Base-by-base conservation (phyloP, 768 basidiomycete genomes). In the Lentinula lateritia region DNA sequence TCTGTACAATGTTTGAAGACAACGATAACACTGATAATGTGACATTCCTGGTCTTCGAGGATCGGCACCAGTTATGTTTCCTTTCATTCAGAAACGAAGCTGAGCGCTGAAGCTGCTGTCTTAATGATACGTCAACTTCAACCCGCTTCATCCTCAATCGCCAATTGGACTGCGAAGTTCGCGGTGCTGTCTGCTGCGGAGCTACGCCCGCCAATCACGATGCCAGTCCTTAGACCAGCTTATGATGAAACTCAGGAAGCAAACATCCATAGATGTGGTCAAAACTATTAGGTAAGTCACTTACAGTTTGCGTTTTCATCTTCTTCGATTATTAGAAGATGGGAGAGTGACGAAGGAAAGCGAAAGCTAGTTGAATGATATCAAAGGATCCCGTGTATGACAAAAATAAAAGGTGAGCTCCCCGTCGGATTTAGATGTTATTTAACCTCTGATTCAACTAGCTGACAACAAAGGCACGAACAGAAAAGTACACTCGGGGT, bases 401-500 rank as follows among this genome's bases (percentile, higher is more conserved):
- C 69, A 88, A 87, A 68, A 74, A 79, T 0, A 66, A 73, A 35
- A 80, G 81, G 88, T 87, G 60, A 58, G 20, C 56, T 46, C 5
- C 16, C 43, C 32, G 32, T 41, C 23, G 46, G 13, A 6, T 28
- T 12, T 39, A 3, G 38, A 15, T 50, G 2, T 3, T 2, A 28
- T 28, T 28, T 28, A 28, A 28, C 28, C 28, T 28, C 28, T n/a
- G n/a, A 5, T 32, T 15, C 23, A 13, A 48, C 38, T 45, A 20
- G 34, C 15, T 34, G 38, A 8, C 38, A 50, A 35, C 35, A 28
- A n/a, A 59, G 58, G 41, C 79, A 15, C 80, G 88, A 58, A 77
- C 78, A 0, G 84, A 90, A 56, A 74, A 76, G 10, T 87, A 86
- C 65, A 74, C 79, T 18, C 81, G 82, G 3, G 86, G 79, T 0